phyloP scores from a whole-genome alignment of 768 basidiomycete species.

The Termitomyces sp. region DNA sequence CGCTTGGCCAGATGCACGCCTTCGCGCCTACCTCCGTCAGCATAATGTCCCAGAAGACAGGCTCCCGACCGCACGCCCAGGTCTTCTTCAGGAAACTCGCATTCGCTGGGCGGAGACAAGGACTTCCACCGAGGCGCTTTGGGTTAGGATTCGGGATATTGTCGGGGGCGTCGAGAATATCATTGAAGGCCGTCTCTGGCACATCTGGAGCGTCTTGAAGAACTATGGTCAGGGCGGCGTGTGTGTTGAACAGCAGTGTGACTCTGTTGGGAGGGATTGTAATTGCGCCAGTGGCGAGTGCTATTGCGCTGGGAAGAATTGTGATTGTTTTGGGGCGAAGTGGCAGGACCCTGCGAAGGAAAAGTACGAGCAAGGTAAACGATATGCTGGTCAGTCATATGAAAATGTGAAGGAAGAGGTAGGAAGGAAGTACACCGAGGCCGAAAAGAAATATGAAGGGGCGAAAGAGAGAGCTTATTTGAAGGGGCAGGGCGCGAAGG shows the following conservation, averaged over 20 bases:
- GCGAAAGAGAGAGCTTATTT: conserved; percentile 26
- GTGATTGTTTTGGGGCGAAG: conserved; percentile 10
- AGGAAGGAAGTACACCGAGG: conserved; percentile 9
- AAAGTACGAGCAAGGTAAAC: conserved; percentile 22
- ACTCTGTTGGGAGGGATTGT: conserved; percentile 7
- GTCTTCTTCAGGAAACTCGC: conserved; percentile 76
- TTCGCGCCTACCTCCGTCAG: conserved; percentile 84
- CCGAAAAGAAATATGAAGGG: conserved; percentile 17
- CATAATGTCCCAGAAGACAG: conserved; percentile 68
- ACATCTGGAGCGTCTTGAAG: conserved; percentile 41
- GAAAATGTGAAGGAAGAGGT: conserved; percentile 20
- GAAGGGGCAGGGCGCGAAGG: conserved; percentile 23
- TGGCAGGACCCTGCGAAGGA: conserved; percentile 22
- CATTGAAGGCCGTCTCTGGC: conserved; percentile 72
- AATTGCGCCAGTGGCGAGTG: neutral
- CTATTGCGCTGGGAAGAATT: conserved; percentile 3
- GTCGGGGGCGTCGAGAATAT: conserved; percentile 65
- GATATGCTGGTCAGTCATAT: conserved; percentile 21
- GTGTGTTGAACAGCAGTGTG: conserved; percentile 18
- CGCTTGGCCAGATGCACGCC: conserved; percentile 89
- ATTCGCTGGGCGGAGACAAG: conserved; percentile 75
- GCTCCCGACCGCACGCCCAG: conserved; percentile 62
- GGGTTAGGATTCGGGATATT: conserved; percentile 60
- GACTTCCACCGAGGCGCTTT: conserved; percentile 51
- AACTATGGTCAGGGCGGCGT: conserved; percentile 20